Base-by-base conservation (phyloP, 2,329 filamentous ascomycete genomes). In the Byssothecium circinans region DNA sequence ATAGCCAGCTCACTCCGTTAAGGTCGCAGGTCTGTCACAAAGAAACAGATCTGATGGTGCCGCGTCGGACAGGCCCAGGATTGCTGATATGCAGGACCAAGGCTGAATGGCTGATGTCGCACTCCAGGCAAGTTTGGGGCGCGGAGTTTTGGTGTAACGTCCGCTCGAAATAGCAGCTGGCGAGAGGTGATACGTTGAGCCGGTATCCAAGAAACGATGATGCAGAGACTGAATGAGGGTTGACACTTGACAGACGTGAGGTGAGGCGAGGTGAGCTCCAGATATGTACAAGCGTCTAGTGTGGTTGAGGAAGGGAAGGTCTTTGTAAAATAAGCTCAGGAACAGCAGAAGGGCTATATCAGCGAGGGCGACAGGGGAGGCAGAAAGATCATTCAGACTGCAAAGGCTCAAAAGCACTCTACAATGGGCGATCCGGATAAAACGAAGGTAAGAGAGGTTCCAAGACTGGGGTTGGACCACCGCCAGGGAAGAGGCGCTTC, bases 381-480 rank as follows among this genome's bases (percentile, higher is more conserved):
- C 56, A 62, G 54, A 65, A 58, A 69, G 68, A 69, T 67, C 62
- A 64, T 68, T 69, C 65, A 67, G 62, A 68, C 58, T 54, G 50
- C 58, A 52, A 54, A 68, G 65, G 67, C 64, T 69, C 68, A 64
- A 69, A 60, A 61, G 67, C 61, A 68, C 67, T 68, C 60, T 68
- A 64, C 60, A 61, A 57, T 59, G 52, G 67, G 25, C 56, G 67
- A 68, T 68, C 69, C 67, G 69, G 68, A 64, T 71, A 71, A 71
- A 72, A 69, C 61, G 64, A 68, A 62, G 63, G 63, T 66, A 65
- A 69, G 63, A 61, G 58, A 61, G 60, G 58, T 49, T 53, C 58
- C 63, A 64, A 59, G 61, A 58, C 62, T 61, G 59, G 67, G 68
- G 63, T 65, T 56, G 58, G 61, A 64, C 56, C 56, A 67, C 57